A percentile compares a stretch with the other conserved stretches of the same genome.
phyloP scores from a whole-genome alignment of 495 filamentous ascomycete genomes.

The Podospora comata region DNA sequence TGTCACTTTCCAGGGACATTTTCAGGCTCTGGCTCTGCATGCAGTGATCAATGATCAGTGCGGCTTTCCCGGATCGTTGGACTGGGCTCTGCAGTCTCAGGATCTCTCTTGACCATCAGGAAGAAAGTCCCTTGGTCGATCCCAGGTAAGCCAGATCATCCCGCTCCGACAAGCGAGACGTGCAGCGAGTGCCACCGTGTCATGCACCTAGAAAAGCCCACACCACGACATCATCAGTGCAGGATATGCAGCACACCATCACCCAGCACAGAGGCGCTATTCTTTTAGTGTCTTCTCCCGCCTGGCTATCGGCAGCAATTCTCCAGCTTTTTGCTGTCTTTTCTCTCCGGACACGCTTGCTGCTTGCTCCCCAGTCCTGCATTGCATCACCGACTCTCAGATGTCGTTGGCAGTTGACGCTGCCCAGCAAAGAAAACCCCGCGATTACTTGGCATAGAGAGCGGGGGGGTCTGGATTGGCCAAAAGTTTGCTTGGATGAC shows the following conservation, averaged over 20 bases:
- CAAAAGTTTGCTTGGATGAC: neutral
- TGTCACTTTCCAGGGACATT: neutral
- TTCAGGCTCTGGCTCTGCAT: neutral
- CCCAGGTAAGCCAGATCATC: slow-evolving; percentile 2
- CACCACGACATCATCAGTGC: neutral
- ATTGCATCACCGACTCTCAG: neutral
- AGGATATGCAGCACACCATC: neutral
- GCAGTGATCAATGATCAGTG: neutral
- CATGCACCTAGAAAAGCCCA: slow-evolving; percentile 1
- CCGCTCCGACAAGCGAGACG: neutral
- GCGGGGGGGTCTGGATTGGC: neutral
- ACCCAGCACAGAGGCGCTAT: neutral
- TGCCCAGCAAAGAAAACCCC: neutral
- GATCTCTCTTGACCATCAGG: neutral
- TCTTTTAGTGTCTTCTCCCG: neutral
- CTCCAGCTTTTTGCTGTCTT: neutral
- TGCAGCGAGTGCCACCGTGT: slow-evolving; percentile 10
- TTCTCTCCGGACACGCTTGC: neutral
- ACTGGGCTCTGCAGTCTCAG: slow-evolving; percentile 3
- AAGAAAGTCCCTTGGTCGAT: slow-evolving; percentile 2
- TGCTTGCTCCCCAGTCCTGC: neutral
- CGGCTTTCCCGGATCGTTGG: slow-evolving; percentile 6
- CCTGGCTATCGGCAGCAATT: neutral
- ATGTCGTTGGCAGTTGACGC: neutral
- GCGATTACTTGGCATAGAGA: neutral